phyloP scores from a whole-genome alignment of 495 filamentous ascomycete genomes.

The Talaromyces proteolyticus region DNA sequence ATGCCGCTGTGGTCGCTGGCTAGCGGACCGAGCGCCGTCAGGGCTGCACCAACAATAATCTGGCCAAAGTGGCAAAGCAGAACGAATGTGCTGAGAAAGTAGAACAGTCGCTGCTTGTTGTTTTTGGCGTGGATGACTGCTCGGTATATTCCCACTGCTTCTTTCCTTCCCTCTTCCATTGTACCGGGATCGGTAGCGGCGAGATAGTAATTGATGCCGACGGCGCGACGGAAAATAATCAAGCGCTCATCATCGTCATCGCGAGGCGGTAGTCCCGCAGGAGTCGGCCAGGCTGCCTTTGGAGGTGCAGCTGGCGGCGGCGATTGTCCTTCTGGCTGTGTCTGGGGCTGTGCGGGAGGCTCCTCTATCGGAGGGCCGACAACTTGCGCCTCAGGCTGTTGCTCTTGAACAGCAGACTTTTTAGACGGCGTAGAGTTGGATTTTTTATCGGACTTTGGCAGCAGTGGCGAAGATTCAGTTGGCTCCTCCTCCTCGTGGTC shows the following conservation, averaged over 20 bases:
- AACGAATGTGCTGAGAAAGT: neutral
- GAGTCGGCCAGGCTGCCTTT: neutral
- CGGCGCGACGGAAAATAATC: slow-evolving; percentile 6
- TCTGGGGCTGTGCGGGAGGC: neutral
- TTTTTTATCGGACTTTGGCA: neutral
- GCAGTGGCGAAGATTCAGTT: slow-evolving; percentile 5
- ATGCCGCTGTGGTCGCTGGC: slow-evolving; percentile 25
- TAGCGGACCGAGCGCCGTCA: slow-evolving; percentile 38
- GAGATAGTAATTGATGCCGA: slow-evolving; percentile 5
- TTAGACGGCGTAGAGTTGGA: neutral
- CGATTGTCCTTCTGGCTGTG: neutral
- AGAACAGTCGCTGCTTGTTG: neutral
- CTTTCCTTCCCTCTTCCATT: slow-evolving; percentile 4
- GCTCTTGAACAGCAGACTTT: neutral
- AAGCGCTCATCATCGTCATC: slow-evolving; percentile 5
- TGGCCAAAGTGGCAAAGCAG: slow-evolving; percentile 21
- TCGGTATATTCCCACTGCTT: neutral
- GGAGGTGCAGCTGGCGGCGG: neutral
- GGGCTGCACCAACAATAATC: slow-evolving; percentile 37
- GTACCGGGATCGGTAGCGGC: slow-evolving; percentile 3
- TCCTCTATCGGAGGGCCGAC: neutral
- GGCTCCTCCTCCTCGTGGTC: slow-evolving; percentile 2
- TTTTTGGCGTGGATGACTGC: neutral
- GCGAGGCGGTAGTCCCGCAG: slow-evolving; percentile 3
- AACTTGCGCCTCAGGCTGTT: neutral